Conservation (phyloP, 164 flowering plant species). For the Chimonanthus salicifolius region DNA sequence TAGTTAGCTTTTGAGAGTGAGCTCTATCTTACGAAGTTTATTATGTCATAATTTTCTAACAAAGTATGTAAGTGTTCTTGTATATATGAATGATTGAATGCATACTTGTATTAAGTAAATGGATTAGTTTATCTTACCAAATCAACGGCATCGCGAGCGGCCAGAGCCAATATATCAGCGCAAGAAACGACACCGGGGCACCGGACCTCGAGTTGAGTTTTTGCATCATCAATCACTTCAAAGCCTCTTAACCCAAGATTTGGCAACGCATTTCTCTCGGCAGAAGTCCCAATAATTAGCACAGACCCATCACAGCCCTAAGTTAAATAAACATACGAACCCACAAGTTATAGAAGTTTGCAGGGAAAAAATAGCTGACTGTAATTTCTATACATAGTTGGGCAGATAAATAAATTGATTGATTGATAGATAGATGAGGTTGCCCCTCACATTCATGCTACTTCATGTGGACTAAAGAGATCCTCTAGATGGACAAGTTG, state of each 20-base stretch:
- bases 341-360: not conserved
- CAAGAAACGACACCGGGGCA: constrained; percentile 77
- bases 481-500: too few species aligned
- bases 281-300: constrained; percentile 39
- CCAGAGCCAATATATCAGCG: constrained; percentile 67
- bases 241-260: constrained; percentile 62
- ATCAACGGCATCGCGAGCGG: constrained; percentile 71
- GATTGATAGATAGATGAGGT: not conserved
- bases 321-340: not conserved
- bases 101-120: not conserved
- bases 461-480: too few species aligned
- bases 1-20: too few species aligned
- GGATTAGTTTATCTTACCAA: constrained; percentile 29
- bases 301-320: constrained; percentile 83
- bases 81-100: not conserved
- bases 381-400: not conserved
- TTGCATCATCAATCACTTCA: constrained; percentile 65
- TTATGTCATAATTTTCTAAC: too few species aligned
- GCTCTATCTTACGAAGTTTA: too few species aligned
- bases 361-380: not conserved
- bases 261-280: constrained; percentile 50
- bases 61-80: not conserved
- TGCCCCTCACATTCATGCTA: too few species aligned
- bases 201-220: constrained; percentile 44
- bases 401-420: not conserved